Percentiles rank a stretch among this genome's conserved stretches.
Evolutionary conservation across 2,329 filamentous ascomycete genomes (phyloP).

Genomic region (Aspergillus sp.): DNA sequence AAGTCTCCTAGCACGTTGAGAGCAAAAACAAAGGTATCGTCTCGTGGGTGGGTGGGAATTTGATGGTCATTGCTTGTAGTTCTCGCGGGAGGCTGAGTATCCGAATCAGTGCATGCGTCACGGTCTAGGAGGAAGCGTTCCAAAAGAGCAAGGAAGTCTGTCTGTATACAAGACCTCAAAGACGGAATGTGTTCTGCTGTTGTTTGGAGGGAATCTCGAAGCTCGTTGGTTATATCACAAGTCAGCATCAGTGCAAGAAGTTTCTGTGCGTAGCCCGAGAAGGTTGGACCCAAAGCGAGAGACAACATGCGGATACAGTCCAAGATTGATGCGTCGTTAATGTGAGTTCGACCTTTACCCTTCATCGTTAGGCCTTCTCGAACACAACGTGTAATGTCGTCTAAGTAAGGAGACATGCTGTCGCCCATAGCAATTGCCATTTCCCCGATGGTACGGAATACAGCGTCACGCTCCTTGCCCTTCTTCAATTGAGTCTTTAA

Average conservation of each 20-base stretch:
- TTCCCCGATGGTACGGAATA: neutral
- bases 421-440: neutral
- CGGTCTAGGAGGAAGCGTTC: neutral
- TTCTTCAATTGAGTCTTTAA: neutral
- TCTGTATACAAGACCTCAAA: neutral
- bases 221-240: neutral
- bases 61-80: neutral
- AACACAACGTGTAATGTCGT: neutral
- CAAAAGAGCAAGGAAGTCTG: neutral
- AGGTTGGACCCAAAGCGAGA: conserved; percentile 67
- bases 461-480: neutral
- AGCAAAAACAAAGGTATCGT: neutral
- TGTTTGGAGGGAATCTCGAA: neutral
- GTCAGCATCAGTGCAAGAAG: neutral
- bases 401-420: neutral
- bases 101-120: neutral
- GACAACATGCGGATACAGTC: conserved; percentile 65
- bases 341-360: neutral
- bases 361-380: neutral
- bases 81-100: neutral
- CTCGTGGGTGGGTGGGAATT: no score
- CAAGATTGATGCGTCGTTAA: neutral
- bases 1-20: conserved; percentile 85
- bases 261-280: neutral
- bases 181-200: neutral